A percentile compares a stretch with the other conserved stretches of the same genome.
Evolutionary conservation across 306 rosid species (phyloP).

Genomic region (Acacia crassicarpa): DNA sequence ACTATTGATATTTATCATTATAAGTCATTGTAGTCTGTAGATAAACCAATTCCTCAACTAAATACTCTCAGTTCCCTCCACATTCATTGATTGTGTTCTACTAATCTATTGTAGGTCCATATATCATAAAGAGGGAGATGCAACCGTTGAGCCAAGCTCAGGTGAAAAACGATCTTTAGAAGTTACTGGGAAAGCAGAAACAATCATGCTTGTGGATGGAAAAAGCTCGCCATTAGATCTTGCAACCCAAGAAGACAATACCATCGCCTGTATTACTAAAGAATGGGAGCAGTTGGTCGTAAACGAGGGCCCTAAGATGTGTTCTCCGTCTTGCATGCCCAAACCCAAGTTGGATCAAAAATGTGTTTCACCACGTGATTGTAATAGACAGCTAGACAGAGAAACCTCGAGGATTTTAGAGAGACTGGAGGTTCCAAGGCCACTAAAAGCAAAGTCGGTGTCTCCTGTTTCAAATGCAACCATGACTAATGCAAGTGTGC

Average conservation of each 20-base stretch:
- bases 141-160: constrained; percentile 39
- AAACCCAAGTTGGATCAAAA: constrained; percentile 49
- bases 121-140: constrained; percentile 42
- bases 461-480: constrained; percentile 44
- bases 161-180: constrained; percentile 35
- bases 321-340: constrained; percentile 47
- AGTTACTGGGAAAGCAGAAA: constrained; percentile 32
- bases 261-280: constrained; percentile 51
- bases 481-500: constrained; percentile 29
- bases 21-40: constrained; percentile 5
- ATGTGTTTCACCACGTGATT: constrained; percentile 37
- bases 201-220: constrained; percentile 23
- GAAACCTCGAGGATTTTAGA: constrained; percentile 79
- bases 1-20: constrained; percentile 16
- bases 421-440: constrained; percentile 81
- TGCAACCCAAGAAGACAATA: constrained; percentile 41
- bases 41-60: constrained; percentile 14
- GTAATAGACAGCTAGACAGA: constrained; percentile 49
- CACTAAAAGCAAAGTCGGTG: constrained; percentile 39
- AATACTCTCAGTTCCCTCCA: constrained; percentile 21
- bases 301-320: constrained; percentile 48
- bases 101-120: constrained; percentile 44
- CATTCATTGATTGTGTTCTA: constrained; percentile 20
- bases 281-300: constrained; percentile 81
- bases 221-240: constrained; percentile 27